Percentiles rank a stretch among this genome's conserved stretches.
Evolutionary conservation across 2,329 filamentous ascomycete species (phyloP).

Genomic region (Curvularia lunata): DNA sequence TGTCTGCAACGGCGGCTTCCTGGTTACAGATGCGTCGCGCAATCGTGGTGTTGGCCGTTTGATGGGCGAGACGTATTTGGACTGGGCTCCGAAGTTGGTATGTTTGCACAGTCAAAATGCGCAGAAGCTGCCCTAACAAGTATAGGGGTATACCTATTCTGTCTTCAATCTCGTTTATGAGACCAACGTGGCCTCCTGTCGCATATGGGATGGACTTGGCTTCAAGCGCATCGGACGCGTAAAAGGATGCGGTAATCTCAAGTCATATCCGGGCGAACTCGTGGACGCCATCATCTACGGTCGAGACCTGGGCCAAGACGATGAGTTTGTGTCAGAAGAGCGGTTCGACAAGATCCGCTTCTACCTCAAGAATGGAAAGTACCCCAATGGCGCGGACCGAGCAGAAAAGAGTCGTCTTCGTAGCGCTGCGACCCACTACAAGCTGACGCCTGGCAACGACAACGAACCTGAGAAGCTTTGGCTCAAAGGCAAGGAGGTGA

Average conservation of each 20-base stretch:
- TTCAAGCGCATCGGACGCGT: slow-evolving; percentile 92
- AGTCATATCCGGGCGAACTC: slow-evolving; percentile 54
- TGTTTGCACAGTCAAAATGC: slow-evolving; percentile 13
- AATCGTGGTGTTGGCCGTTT: slow-evolving; percentile 58
- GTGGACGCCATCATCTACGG: slow-evolving; percentile 66
- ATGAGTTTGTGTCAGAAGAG: slow-evolving; percentile 90
- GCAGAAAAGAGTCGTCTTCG: slow-evolving; percentile 94
- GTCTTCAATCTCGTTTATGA: slow-evolving; percentile 96
- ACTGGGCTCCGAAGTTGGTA: slow-evolving; percentile 60
- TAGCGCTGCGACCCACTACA: slow-evolving; percentile 94
- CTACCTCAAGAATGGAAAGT: slow-evolving; percentile 93
- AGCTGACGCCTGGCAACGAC: slow-evolving; percentile 65
- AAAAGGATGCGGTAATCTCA: slow-evolving; percentile 58
- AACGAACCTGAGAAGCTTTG: slow-evolving; percentile 69
- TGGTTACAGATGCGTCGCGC: slow-evolving; percentile 56
- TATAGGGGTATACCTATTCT: slow-evolving; percentile 81
- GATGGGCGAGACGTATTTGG: slow-evolving; percentile 60
- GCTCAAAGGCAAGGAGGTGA: slow-evolving; percentile 97
- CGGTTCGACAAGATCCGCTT: slow-evolving; percentile 98
- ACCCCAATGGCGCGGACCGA: slow-evolving; percentile 89
- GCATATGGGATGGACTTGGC: slow-evolving; percentile 89
- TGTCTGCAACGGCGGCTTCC: slow-evolving; percentile 72
- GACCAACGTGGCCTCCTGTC: slow-evolving; percentile 87
- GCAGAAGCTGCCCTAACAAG: slow-evolving; percentile 9
- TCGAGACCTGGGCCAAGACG: slow-evolving; percentile 65